Evolutionary conservation across 306 rosid species (phyloP), one percentile per base, ranked within the genome.

Genomic region (Carpinus viminea): DNA sequence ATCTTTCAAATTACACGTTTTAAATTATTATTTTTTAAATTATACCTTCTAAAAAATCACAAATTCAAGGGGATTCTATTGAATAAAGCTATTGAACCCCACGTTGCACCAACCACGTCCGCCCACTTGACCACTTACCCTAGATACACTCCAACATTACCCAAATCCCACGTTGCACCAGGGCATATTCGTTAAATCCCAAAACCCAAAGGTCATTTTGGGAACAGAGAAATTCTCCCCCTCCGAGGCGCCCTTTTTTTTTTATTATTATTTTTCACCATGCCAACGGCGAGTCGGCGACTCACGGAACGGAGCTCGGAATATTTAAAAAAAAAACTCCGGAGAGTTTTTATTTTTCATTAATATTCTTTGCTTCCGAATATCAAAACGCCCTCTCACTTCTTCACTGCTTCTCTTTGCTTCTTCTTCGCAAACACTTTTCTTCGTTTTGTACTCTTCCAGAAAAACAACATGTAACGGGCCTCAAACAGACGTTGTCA

Each of bases 231-330:
- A 3, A 31, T 17, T 8, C 15, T 1, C 21, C 10, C 10, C 26
- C 52, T 13, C 12, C 12, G 2, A 41, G 82, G 46, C 82, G 77
- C 31, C 46, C 72, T 36, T 24, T 52, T 38, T 68, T 31, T 31
- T 31, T 24, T 24, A 24, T 28, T 28, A 31, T 31, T 31, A 1
- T 31, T 41, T 41, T 41, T 41, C 45, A 41, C 55, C 17, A 46
- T 8, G n/a, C 43, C 45, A 1, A 36, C 79, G 85, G 85, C 82
- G 78, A 65, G 45, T 72, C 79, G 85, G 85, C 82, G 78, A 65
- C 45, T 72, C 82, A 72, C 82, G 75, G 55, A 47, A 47, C 51
- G 51, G 12, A 48, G 13, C 3, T 12, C 12, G 15, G 1, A 12
- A 11, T 15, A 48, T 48, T 48, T 12, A 48, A 48, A 48, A 12